Base-by-base conservation (phyloP, 305 asterid genomes). In the Caryopteris hybrid region DNA sequence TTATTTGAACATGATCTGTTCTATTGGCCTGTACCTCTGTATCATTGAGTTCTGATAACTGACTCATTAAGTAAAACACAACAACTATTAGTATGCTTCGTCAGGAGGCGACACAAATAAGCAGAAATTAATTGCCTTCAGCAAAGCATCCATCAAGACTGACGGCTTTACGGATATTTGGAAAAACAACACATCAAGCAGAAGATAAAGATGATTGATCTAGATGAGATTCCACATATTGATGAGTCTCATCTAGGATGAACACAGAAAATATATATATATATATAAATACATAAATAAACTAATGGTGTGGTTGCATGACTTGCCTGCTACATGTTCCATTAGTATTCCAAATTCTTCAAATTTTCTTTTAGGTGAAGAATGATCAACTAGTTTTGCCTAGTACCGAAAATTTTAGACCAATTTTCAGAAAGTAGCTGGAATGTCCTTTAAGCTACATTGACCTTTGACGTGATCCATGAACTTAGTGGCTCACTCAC, bases 401-500 rank as follows among this genome's bases (percentile, higher is more conserved):
- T 31, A 47, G 16, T n/a, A 46, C 36, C 53, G 13, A 21, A 48
- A 10, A 1, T 12, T 64, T 33, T 21, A 5, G 33, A 18, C 8
- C 13, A 31, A 52, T 38, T 20, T 69, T 57, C 3, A n/a, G 48
- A 47, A n/a, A 21, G 59, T 59, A 18, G 14, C 17, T 27, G 39
- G 61, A 59, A n/a, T 69, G 48, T 34, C 43, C 36, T 46, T 34
- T 33, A 14, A 60, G 53, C 21, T 70, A 36, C 21, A 21, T 70
- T 59, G 25, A 18, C 14, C 8, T 60, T 27, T 54, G 48, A 34
- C 29, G 20, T 38, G 47, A 22, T 22, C 48, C 51, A 70, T 48
- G 45, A 56, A 64, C 54, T 45, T 54, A 16, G 48, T 5, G 18
- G 42, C 54, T 57, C 51, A 66, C 8, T 45, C 4, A 25, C 4